Evolutionary conservation across 179 eudicot species (phyloP), one percentile per base, ranked within the genome.

Genomic region (Silene coronaria): DNA sequence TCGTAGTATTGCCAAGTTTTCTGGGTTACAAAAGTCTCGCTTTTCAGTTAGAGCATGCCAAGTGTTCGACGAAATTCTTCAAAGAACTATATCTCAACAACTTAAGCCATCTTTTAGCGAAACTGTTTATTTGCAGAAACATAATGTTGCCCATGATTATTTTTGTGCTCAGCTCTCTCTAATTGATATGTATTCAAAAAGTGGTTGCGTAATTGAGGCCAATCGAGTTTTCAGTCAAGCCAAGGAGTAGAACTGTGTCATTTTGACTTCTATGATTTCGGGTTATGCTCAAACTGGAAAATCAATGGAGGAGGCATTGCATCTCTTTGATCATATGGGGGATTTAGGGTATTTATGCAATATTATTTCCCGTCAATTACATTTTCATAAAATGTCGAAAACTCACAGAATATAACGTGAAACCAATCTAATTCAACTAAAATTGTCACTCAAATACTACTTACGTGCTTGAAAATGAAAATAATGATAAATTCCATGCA

Each of bases 201-300:
- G n/a, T n/a, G n/a, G n/a, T n/a, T n/a, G n/a, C n/a, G n/a, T 34
- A 34, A 38, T 34, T 34, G 38, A 6, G 38, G 0, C 9, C 38
- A 60, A 84, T 59, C 10, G 8, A 55, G 77, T 83, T 30, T 83
- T 83, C 28, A 75, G 75, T 48, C 77, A 75, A 75, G 72, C 82
- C 4, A 48, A 24, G 19, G 75, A 72, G 70, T 71, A 60, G 38
- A 83, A 78, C 42, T 67, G 59, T 75, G 82, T 83, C 60, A 27
- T 80, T 16, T 83, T 79, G 81, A 83, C 86, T n/a, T n/a, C 82
- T 60, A 78, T 83, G 77, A 67, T 83, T 67, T 72, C 75, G 60
- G 86, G 86, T 73, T 78, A 72, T 78, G 86, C 82, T 58, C 80
- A 73, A 23, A 75, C 64, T 71, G 89, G 87, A 71, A 84, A 74